Base-by-base conservation (phyloP, 2,329 filamentous ascomycete species). In the Chaetothyriales sp. region DNA sequence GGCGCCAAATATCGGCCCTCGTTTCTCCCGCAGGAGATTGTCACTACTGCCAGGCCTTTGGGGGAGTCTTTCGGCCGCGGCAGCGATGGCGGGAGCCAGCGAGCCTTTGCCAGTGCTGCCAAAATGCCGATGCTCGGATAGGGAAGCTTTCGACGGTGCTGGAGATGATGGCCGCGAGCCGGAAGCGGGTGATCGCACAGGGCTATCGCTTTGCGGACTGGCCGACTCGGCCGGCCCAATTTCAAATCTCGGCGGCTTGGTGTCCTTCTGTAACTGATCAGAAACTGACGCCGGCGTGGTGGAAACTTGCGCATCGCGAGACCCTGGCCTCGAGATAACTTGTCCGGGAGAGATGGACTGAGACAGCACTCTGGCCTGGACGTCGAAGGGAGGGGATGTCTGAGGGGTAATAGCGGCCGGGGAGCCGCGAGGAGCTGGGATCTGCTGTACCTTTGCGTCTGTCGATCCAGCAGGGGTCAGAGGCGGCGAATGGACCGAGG, bases 401-500 rank as follows among this genome's bases (percentile, higher is more conserved):
- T 77, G 71, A 2, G 76, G 75, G 45, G 75, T 78, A 64, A 78
- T 74, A 18, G 64, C 61, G 9, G 63, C 54, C 20, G 43, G 60
- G 32, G 32, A 39, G 32, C 32, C 32, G 10, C 32, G 7, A 39
- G 32, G 32, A 39, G 32, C 32, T 59, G 48, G 58, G 57, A 47
- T 59, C 57, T 51, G 65, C 60, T 53, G 64, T 67, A 52, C 63
- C 60, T 64, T 61, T 52, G 62, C 56, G 62, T 80, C 79, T 56
- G 73, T 71, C 44, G 86, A 90, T 48, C 81, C 88, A 50, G 87
- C 81, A 18, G 90, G 90, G 10, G 89, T 95, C 49, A 96, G 75
- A 43, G 88, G 88, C 57, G 90, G 90, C 9, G 89, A 94, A 59
- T 90, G 84, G 69, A 93, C 78, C 51, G 83, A 78, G 53, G 81